Evolutionary conservation across 306 rosid species (phyloP), one percentile per base, ranked within the genome.

Genomic region (Amphicarpaea edgeworthii): DNA sequence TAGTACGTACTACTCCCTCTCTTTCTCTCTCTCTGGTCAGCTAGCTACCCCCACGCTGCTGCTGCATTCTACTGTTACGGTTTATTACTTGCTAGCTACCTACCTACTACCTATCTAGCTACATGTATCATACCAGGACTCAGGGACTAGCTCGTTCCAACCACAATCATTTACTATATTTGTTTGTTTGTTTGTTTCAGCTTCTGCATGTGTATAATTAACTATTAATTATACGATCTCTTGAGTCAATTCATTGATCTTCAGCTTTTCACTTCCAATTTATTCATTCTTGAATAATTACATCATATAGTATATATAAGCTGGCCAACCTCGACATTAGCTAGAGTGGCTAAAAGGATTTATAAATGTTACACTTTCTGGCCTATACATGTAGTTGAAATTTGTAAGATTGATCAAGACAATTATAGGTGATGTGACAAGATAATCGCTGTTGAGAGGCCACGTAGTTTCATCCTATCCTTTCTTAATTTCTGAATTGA

Each of bases 101-200:
- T 69, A 59, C 20, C 65, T 59, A 62, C 65, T 59, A 62, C 15
- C 14, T 51, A 19, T 5, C 11, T 59, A 28, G 1, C 50, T 32
- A 70, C 32, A 26, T 26, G 30, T 7, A 43, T 26, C 59, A 11
- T 57, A 15, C 68, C 32, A 30, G 2, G 3, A 1, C 24, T 61
- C 26, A 37, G 67, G 26, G 26, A 72, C 1, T 65, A 20, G 41
- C 63, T 59, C 49, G 43, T 61, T 16, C 74, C 68, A 64, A 72
- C 83, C n/a, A 63, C 61, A 64, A 64, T 63, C 50, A 79, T 79
- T 72, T 79, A 79, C 79, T 51, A 30, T n/a, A n/a, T n/a, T n/a
- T n/a, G n/a, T n/a, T n/a, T n/a, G n/a, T n/a, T n/a, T n/a, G n/a
- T n/a, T n/a, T n/a, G n/a, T n/a, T n/a, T n/a, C 14, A 53, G 1